Evolutionary conservation across 139 green algal genomes (phyloP), one percentile per base, ranked within the genome.

Genomic region (Chlamydomonas sp.): DNA sequence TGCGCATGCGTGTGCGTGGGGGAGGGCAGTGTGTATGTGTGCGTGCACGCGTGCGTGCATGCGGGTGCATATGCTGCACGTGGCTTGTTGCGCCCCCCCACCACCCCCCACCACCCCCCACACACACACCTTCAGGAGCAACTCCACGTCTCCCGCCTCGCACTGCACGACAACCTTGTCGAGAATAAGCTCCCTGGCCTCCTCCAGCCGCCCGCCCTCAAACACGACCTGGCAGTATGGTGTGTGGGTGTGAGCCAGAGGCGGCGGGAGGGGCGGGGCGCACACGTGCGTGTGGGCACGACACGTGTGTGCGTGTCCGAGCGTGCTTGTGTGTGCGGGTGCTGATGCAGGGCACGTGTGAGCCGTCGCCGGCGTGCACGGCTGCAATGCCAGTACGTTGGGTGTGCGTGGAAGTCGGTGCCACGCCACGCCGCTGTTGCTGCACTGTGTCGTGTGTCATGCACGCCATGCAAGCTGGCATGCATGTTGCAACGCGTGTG

Each of bases 141-240:
- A 59, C 31, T 76, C 69, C 54, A 68, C 62, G 31, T 74, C 73
- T 0, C 73, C 72, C 22, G 31, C 47, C 26, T 83, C 77, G 37
- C 69, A 69, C 65, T 81, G 75, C n/a, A 81, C 61, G 0, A 72
- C 35, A 10, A 81, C 48, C 29, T 73, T 76, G 65, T 81, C 75
- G 35, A 74, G 70, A 3, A 69, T 57, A 16, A 72, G 34, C 63
- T 82, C 66, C 8, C 59, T 70, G 2, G 60, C 71, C 2, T 26
- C 5, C 50, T 77, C 66, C 10, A 77, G 54, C 34, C 68, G 61
- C 10, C 66, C 50, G 1, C 66, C 76, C 50, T 74, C 30, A 16
- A 81, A 72, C 2, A 73, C 16, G 20, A 81, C 70, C 76, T 50
- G 69, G 20, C 10, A n/a, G n/a, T n/a, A n/a, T n/a, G n/a, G n/a